Conservation (phyloP, 371 early-diverging fungal species). For the Choanephora cucurbitarum region DNA sequence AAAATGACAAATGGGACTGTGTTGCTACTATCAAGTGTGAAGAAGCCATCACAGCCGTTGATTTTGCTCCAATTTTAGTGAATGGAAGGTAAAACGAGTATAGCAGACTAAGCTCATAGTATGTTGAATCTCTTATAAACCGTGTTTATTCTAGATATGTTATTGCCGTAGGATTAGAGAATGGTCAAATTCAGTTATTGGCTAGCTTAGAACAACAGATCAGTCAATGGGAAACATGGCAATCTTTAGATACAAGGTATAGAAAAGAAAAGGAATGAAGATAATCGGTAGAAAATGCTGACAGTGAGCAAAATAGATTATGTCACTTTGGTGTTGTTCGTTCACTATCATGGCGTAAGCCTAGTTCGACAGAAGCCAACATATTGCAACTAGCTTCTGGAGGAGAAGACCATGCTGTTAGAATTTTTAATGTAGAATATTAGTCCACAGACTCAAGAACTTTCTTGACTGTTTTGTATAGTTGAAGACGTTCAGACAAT, state of each 20-base stretch:
- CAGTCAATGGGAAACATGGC: constrained; percentile 46
- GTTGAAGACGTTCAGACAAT: constrained; percentile 24
- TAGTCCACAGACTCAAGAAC: constrained; percentile 28
- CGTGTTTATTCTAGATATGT: constrained; percentile 55
- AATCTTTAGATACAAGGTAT: constrained; percentile 52
- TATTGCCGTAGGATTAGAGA: constrained; percentile 84
- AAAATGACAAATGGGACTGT: constrained; percentile 32
- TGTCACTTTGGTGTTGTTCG: constrained; percentile 68
- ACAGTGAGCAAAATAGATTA: constrained; percentile 29
- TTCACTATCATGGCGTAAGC: constrained; percentile 65
- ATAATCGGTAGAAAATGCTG: neutral
- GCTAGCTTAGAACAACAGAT: constrained; percentile 23
- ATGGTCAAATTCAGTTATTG: constrained; percentile 69
- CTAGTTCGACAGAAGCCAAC: constrained; percentile 7
- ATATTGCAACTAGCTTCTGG: constrained; percentile 65
- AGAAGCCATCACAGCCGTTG: constrained; percentile 81
- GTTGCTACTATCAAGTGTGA: constrained; percentile 67
- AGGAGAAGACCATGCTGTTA: constrained; percentile 77
- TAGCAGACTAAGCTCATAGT: neutral
- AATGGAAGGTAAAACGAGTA: constrained; percentile 34
- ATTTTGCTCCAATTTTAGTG: constrained; percentile 61
- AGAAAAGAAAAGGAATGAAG: neutral
- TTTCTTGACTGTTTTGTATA: constrained; percentile 28
- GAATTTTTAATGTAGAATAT: constrained; percentile 60
- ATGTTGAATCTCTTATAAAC: too few relatives aligned